Conservation (phyloP, 495 filamentous ascomycete species). For the Lasiosphaeria hispida region DNA sequence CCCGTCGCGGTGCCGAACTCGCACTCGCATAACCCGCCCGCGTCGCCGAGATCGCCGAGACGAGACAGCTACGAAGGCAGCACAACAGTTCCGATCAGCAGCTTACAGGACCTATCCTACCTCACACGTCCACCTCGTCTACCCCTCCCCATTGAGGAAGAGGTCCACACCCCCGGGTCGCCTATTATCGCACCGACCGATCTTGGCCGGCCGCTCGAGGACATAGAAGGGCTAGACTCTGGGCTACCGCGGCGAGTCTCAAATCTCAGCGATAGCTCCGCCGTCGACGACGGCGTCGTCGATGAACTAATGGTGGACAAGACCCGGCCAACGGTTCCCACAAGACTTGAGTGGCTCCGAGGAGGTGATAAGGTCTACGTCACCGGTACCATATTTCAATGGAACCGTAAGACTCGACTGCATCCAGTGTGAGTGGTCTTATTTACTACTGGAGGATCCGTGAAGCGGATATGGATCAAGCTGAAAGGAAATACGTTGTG, state of each 20-base stretch:
- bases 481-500: too few relatives aligned
- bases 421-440: slow-evolving; percentile 70
- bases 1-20: slow-evolving; percentile 52
- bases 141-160: slow-evolving; percentile 88
- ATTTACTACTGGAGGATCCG: too few relatives aligned
- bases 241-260: slow-evolving; percentile 56
- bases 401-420: slow-evolving; percentile 87
- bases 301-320: slow-evolving; percentile 72
- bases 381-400: slow-evolving; percentile 93
- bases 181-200: slow-evolving; percentile 72
- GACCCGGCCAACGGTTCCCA: slow-evolving; percentile 67
- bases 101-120: slow-evolving; percentile 55
- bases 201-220: slow-evolving; percentile 50
- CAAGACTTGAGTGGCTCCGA: slow-evolving; percentile 75
- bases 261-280: slow-evolving; percentile 61
- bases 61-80: slow-evolving; percentile 38
- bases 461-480: too few relatives aligned
- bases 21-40: slow-evolving; percentile 35
- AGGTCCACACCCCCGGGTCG: slow-evolving; percentile 79
- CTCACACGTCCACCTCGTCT: slow-evolving; percentile 78
- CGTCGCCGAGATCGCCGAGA: slow-evolving; percentile 30
- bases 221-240: slow-evolving; percentile 19
- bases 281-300: slow-evolving; percentile 75
- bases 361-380: slow-evolving; percentile 87
- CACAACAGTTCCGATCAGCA: slow-evolving; percentile 38